Conservation (phyloP, 257 asterid genomes). For the Forsythia suspensa region DNA sequence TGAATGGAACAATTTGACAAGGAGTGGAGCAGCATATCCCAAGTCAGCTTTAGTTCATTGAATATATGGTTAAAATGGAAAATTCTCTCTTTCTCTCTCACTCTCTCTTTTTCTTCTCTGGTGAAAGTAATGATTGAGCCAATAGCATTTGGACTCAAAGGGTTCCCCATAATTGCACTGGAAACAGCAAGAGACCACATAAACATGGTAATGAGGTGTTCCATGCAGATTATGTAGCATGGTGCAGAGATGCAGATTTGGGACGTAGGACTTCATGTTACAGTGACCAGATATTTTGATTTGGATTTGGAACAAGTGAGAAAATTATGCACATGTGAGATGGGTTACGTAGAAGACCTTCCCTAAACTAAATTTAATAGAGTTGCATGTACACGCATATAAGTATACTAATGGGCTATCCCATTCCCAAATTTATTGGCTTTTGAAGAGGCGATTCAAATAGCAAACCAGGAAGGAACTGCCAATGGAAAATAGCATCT, state of each 20-base stretch:
- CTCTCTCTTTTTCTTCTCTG: too few relatives aligned
- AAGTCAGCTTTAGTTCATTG: background rate
- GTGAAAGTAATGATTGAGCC: too few relatives aligned
- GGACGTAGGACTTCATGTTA: too few relatives aligned
- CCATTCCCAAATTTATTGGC: background rate
- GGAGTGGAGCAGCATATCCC: background rate
- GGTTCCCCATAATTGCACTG: too few relatives aligned
- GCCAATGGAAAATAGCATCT: background rate
- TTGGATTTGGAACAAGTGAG: too few relatives aligned
- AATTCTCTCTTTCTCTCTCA: background rate
- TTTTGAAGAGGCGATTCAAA: background rate
- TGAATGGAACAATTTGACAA: background rate
- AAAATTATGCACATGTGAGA: background rate
- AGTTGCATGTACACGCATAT: background rate
- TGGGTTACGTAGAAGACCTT: background rate
- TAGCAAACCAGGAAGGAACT: background rate
- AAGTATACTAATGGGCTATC: background rate
- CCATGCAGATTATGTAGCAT: too few relatives aligned
- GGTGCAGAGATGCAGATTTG: too few relatives aligned
- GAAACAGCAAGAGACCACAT: too few relatives aligned
- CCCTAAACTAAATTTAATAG: background rate
- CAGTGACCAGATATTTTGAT: too few relatives aligned
- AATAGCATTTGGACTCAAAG: too few relatives aligned
- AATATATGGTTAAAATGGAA: background rate
- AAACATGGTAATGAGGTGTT: too few relatives aligned